Base-by-base conservation (phyloP, 2,329 filamentous ascomycete genomes). In the Juglanconis oblonga region DNA sequence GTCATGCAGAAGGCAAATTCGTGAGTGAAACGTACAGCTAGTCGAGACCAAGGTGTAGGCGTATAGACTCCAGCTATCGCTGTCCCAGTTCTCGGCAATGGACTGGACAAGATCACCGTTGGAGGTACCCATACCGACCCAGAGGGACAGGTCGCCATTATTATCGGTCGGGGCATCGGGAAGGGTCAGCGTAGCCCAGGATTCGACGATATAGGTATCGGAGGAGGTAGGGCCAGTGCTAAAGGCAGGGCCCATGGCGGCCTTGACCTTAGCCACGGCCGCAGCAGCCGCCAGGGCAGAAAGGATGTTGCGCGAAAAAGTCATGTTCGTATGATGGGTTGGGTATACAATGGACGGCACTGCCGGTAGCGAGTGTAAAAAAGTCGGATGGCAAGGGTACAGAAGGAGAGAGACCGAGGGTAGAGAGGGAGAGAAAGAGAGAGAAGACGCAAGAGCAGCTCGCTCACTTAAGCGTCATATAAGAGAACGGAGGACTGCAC, bases 61-160 rank as follows among this genome's bases (percentile, higher is more conserved):
- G 62, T 67, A 81, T 51, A 79, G 69, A 51, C 64, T 72, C 77
- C 78, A 81, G n/a, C 52, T 49, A 14, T 51, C 42, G 6, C 31
- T 24, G 24, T 52, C 13, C 35, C 36, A 58, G 66, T 75, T 74
- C 38, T 78, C 76, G 55, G 75, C 73, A 33, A 80, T 77, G 4
- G 76, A 77, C 70, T 80, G 77, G 59, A 81, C 76, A 66, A 81
- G 64, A 58, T 80, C 74, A 31, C 75, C 77, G n/a, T 73, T 73
- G 4, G 73, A 76, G 4, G 77, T 80, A 4, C 77, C 77, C 77
- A 80, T 79, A 11, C 79, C 78, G 14, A 79, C 75, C 79, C 77
- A 80, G 17, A 81, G 58, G 70, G 76, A 77, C 24, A 74, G 64
- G 57, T 73, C 71, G 35, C 76, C 75, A 5, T 67, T 68, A 44